phyloP scores from a whole-genome alignment of 73 alveolate genomes.

The Tetrahymena borealis region DNA sequence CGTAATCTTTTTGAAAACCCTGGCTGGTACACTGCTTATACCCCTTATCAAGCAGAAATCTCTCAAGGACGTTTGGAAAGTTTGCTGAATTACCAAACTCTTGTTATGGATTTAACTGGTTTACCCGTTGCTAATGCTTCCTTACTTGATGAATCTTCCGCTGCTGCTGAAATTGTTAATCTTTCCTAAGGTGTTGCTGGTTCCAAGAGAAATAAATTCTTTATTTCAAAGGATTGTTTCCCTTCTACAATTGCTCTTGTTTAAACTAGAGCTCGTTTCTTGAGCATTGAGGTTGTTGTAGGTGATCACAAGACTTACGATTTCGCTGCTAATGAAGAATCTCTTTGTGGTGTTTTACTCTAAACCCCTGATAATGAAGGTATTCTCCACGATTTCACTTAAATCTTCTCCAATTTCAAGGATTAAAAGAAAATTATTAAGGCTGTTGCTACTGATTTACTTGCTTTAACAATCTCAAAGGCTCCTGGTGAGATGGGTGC shows the following conservation, averaged over 20 bases:
- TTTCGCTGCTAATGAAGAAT: constrained; percentile 39
- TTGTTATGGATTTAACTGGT: constrained; percentile 83
- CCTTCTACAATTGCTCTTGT: constrained; percentile 76
- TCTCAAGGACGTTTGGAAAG: constrained; percentile 87
- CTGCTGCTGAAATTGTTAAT: constrained; percentile 93
- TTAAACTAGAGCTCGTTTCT: constrained; percentile 71
- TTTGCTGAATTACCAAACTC: constrained; percentile 66
- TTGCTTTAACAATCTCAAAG: constrained; percentile 42
- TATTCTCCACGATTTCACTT: constrained; percentile 52
- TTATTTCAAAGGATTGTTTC: constrained; percentile 54
- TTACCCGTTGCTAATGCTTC: constrained; percentile 82
- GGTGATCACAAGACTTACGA: constrained; percentile 53
- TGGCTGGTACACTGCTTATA: constrained; percentile 93
- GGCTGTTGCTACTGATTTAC: constrained; percentile 53
- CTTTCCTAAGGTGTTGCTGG: constrained; percentile 55
- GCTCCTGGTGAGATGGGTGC: constrained; percentile 92
- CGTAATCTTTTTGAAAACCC: constrained; percentile 86
- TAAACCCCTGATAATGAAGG: constrained; percentile 69
- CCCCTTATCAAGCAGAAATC: constrained; percentile 97
- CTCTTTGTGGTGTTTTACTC: constrained; percentile 60
- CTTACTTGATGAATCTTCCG: constrained; percentile 89
- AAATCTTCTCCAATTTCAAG: constrained; percentile 30
- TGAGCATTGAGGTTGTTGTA: constrained; percentile 68
- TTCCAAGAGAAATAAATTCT: constrained; percentile 60
- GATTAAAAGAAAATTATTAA: constrained; percentile 20